These are phyloP conservation scores for Chrysanthemum makinoi DNA, from an alignment of 129 eudicot genomes.

Conservation along the genomic window DNA sequence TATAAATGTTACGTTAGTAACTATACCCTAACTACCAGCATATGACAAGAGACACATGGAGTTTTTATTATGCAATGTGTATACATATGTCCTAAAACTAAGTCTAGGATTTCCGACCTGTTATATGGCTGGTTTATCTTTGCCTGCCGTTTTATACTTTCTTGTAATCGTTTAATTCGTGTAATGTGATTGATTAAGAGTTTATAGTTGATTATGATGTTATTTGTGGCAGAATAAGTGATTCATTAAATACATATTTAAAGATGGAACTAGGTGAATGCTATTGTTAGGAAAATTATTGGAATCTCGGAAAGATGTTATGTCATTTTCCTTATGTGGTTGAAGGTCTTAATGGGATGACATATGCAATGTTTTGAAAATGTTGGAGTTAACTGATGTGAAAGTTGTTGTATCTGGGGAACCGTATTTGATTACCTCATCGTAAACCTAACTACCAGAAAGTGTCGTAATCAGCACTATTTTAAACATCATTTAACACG, in stretches of 20 bases:
- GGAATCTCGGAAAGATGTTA: background rate
- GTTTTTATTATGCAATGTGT: background rate
- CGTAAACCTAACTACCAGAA: background rate
- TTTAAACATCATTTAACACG: slow-evolving; percentile 9
- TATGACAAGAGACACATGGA: background rate
- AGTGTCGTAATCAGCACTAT: background rate
- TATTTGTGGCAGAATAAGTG: background rate
- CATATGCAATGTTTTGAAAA: slow-evolving; percentile 1
- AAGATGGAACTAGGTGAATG: slow-evolving; percentile 22
- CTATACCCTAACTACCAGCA: too few species aligned
- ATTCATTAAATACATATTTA: slow-evolving; percentile 3
- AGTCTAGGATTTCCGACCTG: background rate
- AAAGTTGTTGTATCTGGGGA: background rate
- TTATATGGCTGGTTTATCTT: background rate
- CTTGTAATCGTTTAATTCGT: background rate
- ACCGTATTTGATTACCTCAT: slow-evolving; percentile 2
- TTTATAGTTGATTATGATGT: slow-evolving; percentile 12
- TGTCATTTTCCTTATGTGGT: background rate
- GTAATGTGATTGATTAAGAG: background rate
- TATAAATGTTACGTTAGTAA: too few species aligned
- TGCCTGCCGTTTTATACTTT: background rate
- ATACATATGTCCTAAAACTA: background rate
- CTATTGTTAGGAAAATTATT: slow-evolving; percentile 2
- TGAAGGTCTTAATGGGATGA: background rate
- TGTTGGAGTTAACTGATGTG: slow-evolving; percentile 1